Evolutionary conservation across 371 early-diverging fungal genomes (phyloP), one percentile per base, ranked within the genome.

Genomic region (Lichtheimia hyalospora): DNA sequence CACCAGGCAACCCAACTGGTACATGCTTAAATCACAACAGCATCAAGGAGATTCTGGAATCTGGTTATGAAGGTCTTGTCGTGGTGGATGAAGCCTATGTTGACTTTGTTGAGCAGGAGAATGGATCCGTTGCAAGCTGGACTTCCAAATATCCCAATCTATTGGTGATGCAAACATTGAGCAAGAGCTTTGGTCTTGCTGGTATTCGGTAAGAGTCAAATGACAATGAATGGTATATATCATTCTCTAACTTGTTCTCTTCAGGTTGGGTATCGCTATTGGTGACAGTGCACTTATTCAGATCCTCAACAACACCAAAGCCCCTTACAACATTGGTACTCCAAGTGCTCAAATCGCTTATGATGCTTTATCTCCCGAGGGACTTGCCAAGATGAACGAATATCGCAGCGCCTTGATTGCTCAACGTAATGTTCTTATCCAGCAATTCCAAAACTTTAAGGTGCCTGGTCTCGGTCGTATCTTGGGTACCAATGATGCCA

Each of bases 1-100:
- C 94, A 18, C 99, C 99, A 6, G 99, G 99, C 60, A 99, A 99
- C 77, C 99, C 99, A 16, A 99, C 99, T 1, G 97, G 97, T 42
- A 92, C 94, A 4, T 78, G 81, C 20, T 77, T 99, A 43, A 57
- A 57, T 16, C 83, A 89, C 60, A 74, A 75, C 6, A 90, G 89
- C 59, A 89, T 99, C 58, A 75, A 79, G 50, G 71, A 74, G 13
- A 77, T 98, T 8, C 81, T 98, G 1, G 88, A 91, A 49, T 70
- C 73, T 2, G 76, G 59, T 8, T 75, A 58, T 68, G 79, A 82
- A 46, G 97, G 97, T 3, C 64, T 98, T 20, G 96, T 99, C 0
- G 90, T 93, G 3, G 93, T 99, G 3, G 99, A 99, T 77, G 99
- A 99, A 77, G 99, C 99, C 1, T 99, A 99, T 73, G 88, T 98